These are phyloP conservation scores for Stemphylium lycopersici DNA, from an alignment of 2,329 filamentous ascomycete genomes.

Conservation along the genomic window DNA sequence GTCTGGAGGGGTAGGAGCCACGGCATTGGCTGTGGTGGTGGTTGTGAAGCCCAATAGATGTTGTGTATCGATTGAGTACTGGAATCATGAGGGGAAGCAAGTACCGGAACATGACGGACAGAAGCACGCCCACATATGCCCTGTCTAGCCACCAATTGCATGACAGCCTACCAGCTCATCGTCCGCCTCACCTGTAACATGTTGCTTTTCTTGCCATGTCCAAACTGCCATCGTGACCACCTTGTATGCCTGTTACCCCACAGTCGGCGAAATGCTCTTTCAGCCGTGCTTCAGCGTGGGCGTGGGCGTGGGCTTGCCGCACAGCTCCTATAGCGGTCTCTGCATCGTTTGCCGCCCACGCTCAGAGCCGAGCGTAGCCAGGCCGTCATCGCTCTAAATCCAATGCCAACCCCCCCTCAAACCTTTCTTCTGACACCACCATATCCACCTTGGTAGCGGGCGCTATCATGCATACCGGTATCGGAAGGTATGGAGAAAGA, in stretches of 20 bases:
- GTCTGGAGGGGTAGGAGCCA: background rate
- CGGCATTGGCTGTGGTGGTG: background rate
- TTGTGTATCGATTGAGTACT: background rate
- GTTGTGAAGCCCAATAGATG: background rate
- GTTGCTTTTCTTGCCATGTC: constrained; percentile 1
- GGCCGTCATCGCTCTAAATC: constrained; percentile 12
- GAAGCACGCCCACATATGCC: background rate
- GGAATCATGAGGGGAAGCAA: background rate
- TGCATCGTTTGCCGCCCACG: constrained; percentile 7
- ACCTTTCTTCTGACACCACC: constrained; percentile 13
- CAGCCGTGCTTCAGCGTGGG: too few relatives aligned
- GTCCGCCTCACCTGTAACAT: background rate
- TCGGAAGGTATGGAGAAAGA: constrained; percentile 16
- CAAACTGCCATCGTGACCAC: constrained; percentile 15
- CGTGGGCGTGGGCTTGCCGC: background rate
- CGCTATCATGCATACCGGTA: constrained; percentile 18
- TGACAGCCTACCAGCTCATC: background rate
- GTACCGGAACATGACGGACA: background rate
- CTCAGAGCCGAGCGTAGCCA: constrained; percentile 28
- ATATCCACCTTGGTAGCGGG: constrained; percentile 14
- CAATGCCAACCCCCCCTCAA: constrained; percentile 9
- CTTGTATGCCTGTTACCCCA: constrained; percentile 17
- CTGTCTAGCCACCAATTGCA: background rate
- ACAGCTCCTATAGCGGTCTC: constrained; percentile 9
- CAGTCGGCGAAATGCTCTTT: constrained; percentile 9